Base-by-base conservation (phyloP, 208 protist genomes). In the Leishmania tarentolae region DNA sequence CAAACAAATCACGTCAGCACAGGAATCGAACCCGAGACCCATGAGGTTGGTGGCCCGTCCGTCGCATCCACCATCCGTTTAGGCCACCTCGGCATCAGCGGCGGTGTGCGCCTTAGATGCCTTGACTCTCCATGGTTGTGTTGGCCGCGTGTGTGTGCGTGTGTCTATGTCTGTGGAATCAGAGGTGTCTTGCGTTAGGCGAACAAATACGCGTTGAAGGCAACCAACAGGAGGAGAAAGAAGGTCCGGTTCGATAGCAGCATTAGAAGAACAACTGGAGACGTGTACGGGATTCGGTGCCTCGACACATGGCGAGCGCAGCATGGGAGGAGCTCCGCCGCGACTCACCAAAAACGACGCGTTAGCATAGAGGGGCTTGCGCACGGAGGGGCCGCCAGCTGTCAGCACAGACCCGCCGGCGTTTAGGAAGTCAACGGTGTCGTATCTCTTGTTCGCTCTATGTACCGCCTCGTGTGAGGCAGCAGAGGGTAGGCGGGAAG, bases 11-110 rank as follows among this genome's bases (percentile, higher is more conserved):
- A 50, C 31, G 9, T 37, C 31, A 13, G 28, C 31, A 9, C 42
- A 46, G 77, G 82, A 70, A 78, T 90, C 76, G 87, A 90, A 86
- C 87, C 82, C 80, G 28, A 47, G 70, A 80, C 81, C 69, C 9
- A 35, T 52, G 21, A 21, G 28, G 69, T 17, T 4, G 28, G 8
- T 17, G 47, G 71, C 15, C 0, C 47, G 13, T 35, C 69, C 9
- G 40, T 31, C n/a, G 68, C 69, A 2, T 2, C 42, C 69, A 35
- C 3, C 69, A 73, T 46, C 69, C 69, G 42, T 9, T n/a, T 73
- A 73, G 31, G 69, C 69, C 52, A 73, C 42, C 2, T 19, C 8
- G 3, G 44, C 44, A 73, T 73, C 69, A 28, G 31, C 6, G 1
- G 4, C 1, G 44, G 40, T 47, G 17, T 13, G 40, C 66, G 46